A percentile compares a stretch with the other conserved stretches of the same genome.
Conservation (phyloP, 2,329 filamentous ascomycete species). For the Colletotrichum coccodes region DNA sequence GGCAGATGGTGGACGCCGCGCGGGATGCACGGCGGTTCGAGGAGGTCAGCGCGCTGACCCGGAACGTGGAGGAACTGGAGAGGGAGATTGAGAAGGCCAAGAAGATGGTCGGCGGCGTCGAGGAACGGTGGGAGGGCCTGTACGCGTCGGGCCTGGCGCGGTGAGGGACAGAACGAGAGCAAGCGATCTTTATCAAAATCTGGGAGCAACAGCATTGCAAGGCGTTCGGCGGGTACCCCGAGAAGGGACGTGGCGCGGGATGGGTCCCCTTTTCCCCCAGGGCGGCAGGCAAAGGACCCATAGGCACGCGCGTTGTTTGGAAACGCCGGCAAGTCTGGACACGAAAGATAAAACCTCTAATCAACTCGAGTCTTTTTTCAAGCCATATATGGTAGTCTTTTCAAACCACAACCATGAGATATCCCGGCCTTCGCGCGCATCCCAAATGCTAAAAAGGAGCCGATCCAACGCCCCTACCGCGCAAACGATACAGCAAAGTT, state of each 20-base stretch:
- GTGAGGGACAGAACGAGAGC: not conserved
- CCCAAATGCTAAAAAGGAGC: not conserved
- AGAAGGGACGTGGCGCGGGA: not conserved
- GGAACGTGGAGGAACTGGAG: constrained; percentile 85
- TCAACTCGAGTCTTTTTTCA: not conserved
- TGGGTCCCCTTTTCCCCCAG: not conserved
- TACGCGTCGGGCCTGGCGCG: constrained; percentile 45
- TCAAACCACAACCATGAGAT: not conserved
- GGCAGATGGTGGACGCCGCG: constrained; percentile 84
- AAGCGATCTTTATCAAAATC: not conserved
- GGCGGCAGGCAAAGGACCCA: not conserved
- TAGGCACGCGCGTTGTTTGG: not conserved
- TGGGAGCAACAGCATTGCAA: constrained; percentile 42
- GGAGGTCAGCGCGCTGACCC: constrained; percentile 81
- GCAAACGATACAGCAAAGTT: not conserved
- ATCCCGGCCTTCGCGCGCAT: not conserved
- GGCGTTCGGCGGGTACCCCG: constrained; percentile 41
- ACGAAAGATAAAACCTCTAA: not conserved
- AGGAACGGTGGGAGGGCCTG: constrained; percentile 66
- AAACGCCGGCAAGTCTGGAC: not conserved
- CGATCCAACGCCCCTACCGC: not conserved
- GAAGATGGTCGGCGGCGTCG: constrained; percentile 73
- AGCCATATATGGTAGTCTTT: too few relatives aligned
- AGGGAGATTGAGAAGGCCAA: constrained; percentile 78
- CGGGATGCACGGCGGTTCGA: constrained; percentile 83